phyloP scores from a whole-genome alignment of 2,329 filamentous ascomycete species.

The Alternaria sp. region DNA sequence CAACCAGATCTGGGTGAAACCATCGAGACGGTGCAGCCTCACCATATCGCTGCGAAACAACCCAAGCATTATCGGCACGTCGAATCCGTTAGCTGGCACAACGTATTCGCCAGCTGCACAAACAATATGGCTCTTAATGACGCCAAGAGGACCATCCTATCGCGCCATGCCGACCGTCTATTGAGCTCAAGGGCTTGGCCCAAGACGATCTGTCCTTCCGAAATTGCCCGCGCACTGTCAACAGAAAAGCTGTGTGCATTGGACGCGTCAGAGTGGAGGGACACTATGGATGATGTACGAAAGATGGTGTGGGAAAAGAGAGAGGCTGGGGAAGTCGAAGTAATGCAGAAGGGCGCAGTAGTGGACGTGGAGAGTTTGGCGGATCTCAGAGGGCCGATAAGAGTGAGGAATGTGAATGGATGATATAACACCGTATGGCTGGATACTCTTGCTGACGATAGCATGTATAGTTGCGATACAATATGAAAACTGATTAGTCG shows the following conservation, averaged over 20 bases:
- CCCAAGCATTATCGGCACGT: background rate
- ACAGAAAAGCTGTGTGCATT: slow-evolving; percentile 45
- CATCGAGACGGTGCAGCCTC: slow-evolving; percentile 1
- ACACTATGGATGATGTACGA: slow-evolving; percentile 55
- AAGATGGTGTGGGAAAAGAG: slow-evolving; percentile 52
- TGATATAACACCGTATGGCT: background rate
- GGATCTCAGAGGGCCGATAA: slow-evolving; percentile 55
- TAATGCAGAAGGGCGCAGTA: slow-evolving; percentile 57
- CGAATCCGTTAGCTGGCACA: background rate
- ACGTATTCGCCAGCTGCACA: background rate
- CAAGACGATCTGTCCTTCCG: slow-evolving; percentile 61
- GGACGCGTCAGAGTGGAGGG: slow-evolving; percentile 50
- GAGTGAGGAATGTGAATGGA: slow-evolving; percentile 43
- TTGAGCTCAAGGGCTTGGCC: slow-evolving; percentile 47
- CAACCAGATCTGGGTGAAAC: slow-evolving; percentile 18
- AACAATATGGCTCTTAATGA: slow-evolving; percentile 27
- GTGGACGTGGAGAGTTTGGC: slow-evolving; percentile 42
- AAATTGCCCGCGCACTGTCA: slow-evolving; percentile 56
- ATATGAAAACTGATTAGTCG: slow-evolving; percentile 3
- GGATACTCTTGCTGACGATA: slow-evolving; percentile 5
- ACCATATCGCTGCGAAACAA: background rate
- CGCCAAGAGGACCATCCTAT: slow-evolving; percentile 19
- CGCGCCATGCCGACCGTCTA: slow-evolving; percentile 32
- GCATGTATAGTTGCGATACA: slow-evolving; percentile 6
- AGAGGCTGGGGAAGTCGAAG: slow-evolving; percentile 52